Base-by-base conservation (phyloP, 176 grass and related monocot species). In the Ensete glaucum region DNA sequence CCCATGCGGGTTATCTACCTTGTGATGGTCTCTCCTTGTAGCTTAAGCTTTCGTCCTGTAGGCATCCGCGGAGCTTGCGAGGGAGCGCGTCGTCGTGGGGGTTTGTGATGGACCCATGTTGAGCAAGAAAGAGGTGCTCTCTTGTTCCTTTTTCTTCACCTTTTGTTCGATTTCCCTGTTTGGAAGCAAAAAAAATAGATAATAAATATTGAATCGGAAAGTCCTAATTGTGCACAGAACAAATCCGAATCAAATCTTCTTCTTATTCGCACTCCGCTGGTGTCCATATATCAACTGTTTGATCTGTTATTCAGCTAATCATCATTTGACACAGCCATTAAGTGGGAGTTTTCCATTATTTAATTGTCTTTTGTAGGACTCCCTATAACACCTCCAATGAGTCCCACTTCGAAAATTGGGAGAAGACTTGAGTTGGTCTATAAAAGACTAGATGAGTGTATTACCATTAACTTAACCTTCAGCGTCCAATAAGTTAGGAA, bases 91-190 rank as follows among this genome's bases (percentile, higher is more conserved):
- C 21, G 90, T 98, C 20, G 67, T 98, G 22, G 94, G 90, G 49
- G 76, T 98, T 71, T 98, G 94, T 76, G 94, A 97, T 80, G 90
- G 90, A 15, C 94, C 94, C 3, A 97, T 97, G 94, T 82, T 97
- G 76, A 80, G 73, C 78, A 97, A 97, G 80, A 97, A 96, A 79
- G 53, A 97, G 90, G 94, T 92, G 4, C 23, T 16, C 16, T 50
- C 29, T 8, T 53, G 10, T 72, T 19, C 43, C 9, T 64, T 17
- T 52, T 23, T 21, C 50, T 62, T 12, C 68, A 53, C n/a, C 10
- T 26, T 29, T 22, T 71, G 0, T 26, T 71, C 12, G 2, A 29
- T 65, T 50, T 49, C 0, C 4, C 29, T 43, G 34, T 6, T 43
- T 43, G 34, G 34, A 43, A 43, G 34, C 34, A 43, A 43, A 43